These are phyloP conservation scores for Saccharomyces mikatae DNA, from an alignment of 805 yeast species.

Conservation along the genomic window DNA sequence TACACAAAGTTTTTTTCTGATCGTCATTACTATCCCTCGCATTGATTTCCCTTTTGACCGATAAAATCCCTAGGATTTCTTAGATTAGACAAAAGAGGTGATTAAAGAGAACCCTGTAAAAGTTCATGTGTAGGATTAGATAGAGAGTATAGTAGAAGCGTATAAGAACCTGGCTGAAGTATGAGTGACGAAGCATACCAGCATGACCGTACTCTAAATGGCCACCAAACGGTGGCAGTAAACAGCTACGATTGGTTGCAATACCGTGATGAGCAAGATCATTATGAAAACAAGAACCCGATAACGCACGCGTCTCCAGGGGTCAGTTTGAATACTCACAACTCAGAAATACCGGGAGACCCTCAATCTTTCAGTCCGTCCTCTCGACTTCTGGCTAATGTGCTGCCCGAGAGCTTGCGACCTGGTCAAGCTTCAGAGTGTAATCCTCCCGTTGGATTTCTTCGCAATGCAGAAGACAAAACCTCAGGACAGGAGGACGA, in stretches of 20 bases:
- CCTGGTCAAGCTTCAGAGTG: not conserved
- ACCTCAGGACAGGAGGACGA: not conserved
- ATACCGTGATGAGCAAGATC: slow-evolving; percentile 12
- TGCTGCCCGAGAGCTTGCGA: slow-evolving; percentile 1
- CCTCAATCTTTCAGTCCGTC: not conserved
- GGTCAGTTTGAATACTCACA: not conserved
- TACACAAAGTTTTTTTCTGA: not conserved
- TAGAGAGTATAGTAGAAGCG: not conserved
- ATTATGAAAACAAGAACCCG: not conserved
- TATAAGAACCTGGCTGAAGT: not conserved
- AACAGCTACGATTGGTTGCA: slow-evolving; percentile 19
- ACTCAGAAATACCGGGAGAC: not conserved
- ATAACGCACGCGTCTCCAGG: not conserved
- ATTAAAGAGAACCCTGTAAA: not conserved
- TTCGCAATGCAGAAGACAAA: not conserved
- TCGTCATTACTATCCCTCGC: not conserved
- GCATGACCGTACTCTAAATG: slow-evolving; percentile 5
- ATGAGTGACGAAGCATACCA: not conserved
- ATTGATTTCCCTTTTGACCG: not conserved
- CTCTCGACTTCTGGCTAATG: slow-evolving; percentile 1
- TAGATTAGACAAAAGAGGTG: not conserved
- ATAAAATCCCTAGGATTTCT: not conserved
- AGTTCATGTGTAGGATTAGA: not conserved
- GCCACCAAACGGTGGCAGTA: slow-evolving; percentile 11
- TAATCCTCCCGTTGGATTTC: slow-evolving; percentile 2